A percentile compares a stretch with the other conserved stretches of the same genome.
Evolutionary conservation across 371 early-diverging fungal species (phyloP).

Genomic region (Mortierella sp.): DNA sequence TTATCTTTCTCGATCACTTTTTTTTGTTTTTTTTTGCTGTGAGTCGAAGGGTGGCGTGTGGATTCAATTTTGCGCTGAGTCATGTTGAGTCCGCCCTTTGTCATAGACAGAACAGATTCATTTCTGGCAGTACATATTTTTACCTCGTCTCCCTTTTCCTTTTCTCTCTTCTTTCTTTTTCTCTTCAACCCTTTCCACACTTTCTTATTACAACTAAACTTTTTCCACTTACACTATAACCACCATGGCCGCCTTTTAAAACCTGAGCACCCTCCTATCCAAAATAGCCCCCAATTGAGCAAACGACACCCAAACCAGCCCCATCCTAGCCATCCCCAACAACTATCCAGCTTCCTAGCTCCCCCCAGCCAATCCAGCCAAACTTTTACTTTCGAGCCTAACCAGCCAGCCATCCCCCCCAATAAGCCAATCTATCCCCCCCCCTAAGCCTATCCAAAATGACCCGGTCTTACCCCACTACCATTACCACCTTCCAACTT

Average conservation of each 20-base stretch:
- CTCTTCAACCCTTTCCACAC: conserved; percentile 9
- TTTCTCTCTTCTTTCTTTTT: background rate
- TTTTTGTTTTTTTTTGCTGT: background rate
- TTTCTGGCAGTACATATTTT: background rate
- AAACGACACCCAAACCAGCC: background rate
- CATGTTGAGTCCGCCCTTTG: background rate
- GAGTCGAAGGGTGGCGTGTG: background rate
- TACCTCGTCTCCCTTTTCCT: background rate
- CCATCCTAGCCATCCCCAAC: background rate
- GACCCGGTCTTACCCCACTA: conserved; percentile 17
- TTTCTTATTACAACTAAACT: background rate
- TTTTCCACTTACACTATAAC: conserved; percentile 5
- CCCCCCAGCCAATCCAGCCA: background rate
- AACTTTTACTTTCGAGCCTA: conserved; percentile 4
- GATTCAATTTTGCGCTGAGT: background rate
- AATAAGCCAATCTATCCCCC: background rate
- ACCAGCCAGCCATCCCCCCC: conserved; percentile 11
- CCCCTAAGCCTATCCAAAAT: conserved; percentile 26
- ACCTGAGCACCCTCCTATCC: background rate
- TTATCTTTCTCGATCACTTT: background rate
- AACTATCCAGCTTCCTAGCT: background rate
- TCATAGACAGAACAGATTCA: background rate
- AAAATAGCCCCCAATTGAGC: conserved; percentile 1
- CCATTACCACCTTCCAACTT: conserved; percentile 16
- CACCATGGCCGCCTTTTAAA: conserved; percentile 17